Base-by-base conservation (phyloP, 2,329 filamentous ascomycete genomes). In the Teratosphaeriaceae sp. region DNA sequence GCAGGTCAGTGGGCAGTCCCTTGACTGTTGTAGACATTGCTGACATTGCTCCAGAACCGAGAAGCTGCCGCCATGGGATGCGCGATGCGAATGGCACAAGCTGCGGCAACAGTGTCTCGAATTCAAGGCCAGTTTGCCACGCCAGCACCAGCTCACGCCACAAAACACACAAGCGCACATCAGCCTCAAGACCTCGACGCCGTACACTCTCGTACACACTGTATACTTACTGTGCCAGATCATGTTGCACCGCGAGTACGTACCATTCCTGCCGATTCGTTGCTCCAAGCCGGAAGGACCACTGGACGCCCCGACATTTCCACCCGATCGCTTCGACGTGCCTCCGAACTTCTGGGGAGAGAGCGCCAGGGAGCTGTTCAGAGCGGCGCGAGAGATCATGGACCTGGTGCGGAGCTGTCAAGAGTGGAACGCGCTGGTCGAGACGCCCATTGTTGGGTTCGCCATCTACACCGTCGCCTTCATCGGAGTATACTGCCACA, bases 401-500 rank as follows among this genome's bases (percentile, higher is more conserved):
- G 75, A 84, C 42, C 66, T 88, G 21, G 74, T 84, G 13, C 71
- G 75, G 12, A 76, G 79, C 3, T 82, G 78, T 54, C 72, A 79
- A 44, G 67, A 76, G 42, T 74, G 71, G 59, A 72, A 76, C 42
- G 76, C 76, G 43, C 65, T 85, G 2, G 78, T 81, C 1, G 77
- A 85, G 60, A 86, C 83, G 1, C 80, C 82, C 0, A 72, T 85
- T 24, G 74, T 82, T 3, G 72, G 78, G 3, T 86, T 84, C 55
- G 76, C 81, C 2, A 70, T 83, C 29, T 87, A 81, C 70, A 77
- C 75, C 9, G 80, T 82, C 1, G 75, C 77, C 0, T 82, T 84
- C 53, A 71, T 78, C 13, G 68, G 79, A 24, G 70, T 84, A 2
- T 87, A 86, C 57, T 78, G 77, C 9, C 69, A 72, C 34, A 76